Percentiles rank a stretch among this genome's conserved stretches.
phyloP scores from a whole-genome alignment of 2,329 filamentous ascomycete genomes.

The Paracorniculantispora psalliotae region DNA sequence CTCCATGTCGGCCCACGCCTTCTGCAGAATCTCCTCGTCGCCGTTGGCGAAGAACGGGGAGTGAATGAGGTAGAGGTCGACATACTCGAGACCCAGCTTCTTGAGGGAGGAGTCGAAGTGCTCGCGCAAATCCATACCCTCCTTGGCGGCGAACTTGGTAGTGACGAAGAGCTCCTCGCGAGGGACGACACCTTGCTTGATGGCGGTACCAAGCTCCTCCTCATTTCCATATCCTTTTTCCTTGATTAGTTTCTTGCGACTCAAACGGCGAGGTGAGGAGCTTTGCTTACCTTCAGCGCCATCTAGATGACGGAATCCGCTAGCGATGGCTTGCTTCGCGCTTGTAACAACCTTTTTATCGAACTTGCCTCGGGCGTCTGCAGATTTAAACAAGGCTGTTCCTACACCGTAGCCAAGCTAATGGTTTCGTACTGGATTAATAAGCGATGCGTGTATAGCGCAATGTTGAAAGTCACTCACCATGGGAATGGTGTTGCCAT shows the following conservation, averaged over 20 bases:
- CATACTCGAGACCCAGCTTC: conserved; percentile 63
- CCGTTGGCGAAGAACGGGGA: conserved; percentile 48
- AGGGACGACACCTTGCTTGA: conserved; percentile 60
- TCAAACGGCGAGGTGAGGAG: neutral
- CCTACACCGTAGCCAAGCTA: conserved; percentile 69
- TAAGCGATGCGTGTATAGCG: conserved; percentile 14
- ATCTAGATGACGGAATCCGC: conserved; percentile 70
- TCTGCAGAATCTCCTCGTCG: conserved; percentile 48
- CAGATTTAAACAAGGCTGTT: conserved; percentile 59
- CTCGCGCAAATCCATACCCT: conserved; percentile 38
- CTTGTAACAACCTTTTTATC: conserved; percentile 48
- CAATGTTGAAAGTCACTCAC: conserved; percentile 33
- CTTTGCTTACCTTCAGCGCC: conserved; percentile 57
- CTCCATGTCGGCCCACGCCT: conserved; percentile 56
- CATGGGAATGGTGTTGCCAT: conserved; percentile 68
- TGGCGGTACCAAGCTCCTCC: conserved; percentile 64
- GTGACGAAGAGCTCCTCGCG: conserved; percentile 65
- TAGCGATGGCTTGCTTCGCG: conserved; percentile 58
- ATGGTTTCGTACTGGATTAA: neutral
- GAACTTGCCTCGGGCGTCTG: conserved; percentile 36
- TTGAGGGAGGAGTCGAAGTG: conserved; percentile 56
- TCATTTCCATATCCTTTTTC: conserved; percentile 58
- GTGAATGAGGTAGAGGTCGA: conserved; percentile 67
- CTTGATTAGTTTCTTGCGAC: neutral
- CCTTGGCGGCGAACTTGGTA: conserved; percentile 48